A percentile compares a stretch with the other conserved stretches of the same genome.
Conservation (phyloP, 202 grass and related monocot species). For the Saccharum hybrid region DNA sequence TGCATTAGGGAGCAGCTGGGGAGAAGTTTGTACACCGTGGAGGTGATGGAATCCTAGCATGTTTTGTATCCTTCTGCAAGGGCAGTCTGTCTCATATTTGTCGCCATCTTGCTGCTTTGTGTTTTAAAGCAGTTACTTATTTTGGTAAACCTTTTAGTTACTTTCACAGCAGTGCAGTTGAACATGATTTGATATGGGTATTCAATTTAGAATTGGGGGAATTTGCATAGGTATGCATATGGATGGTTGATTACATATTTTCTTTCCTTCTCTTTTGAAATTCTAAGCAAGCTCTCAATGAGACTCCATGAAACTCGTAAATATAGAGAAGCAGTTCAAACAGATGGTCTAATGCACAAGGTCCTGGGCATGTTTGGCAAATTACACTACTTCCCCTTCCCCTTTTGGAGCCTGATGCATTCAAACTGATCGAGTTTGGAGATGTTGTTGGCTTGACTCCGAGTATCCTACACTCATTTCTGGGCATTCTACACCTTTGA, state of each 20-base stretch:
- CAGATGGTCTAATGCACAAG: not conserved
- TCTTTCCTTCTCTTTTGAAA: not conserved
- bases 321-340: not conserved
- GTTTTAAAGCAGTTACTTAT: not conserved
- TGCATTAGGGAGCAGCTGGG: not conserved
- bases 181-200: not conserved
- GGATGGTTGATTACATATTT: not conserved
- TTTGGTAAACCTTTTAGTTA: not conserved
- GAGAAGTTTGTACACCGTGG: constrained; percentile 5
- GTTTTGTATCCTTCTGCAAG: not conserved
- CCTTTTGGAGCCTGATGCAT: not conserved
- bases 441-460: not conserved
- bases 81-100: not conserved
- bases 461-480: not conserved
- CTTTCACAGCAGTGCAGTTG: not conserved
- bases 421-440: no score
- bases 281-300: not conserved
- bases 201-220: not conserved
- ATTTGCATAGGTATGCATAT: not conserved
- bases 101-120: not conserved
- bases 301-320: not conserved
- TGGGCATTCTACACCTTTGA: not conserved
- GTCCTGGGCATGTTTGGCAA: not conserved
- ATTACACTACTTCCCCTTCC: not conserved
- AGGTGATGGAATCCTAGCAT: not conserved